Conservation (phyloP, 2,329 filamentous ascomycete genomes). For the Tolypocladium ovalisporum region DNA sequence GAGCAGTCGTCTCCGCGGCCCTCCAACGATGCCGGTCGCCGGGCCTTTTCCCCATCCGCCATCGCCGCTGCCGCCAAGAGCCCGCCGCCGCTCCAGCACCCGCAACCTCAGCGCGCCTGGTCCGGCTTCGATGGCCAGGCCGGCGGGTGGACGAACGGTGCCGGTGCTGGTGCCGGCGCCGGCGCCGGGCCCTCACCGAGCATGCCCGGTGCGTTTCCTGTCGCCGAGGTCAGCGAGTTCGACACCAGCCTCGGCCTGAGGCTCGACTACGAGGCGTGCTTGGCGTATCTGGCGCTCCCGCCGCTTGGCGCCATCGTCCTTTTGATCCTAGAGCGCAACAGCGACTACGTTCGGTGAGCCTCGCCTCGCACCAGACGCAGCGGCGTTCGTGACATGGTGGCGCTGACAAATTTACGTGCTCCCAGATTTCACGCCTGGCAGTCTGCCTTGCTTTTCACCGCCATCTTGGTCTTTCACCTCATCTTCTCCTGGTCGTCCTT, state of each 20-base stretch:
- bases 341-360: conserved; percentile 82
- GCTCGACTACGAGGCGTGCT: conserved; percentile 79
- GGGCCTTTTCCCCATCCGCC: conserved; percentile 36
- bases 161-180: conserved; percentile 7
- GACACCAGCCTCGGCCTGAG: conserved; percentile 81
- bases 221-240: conserved; percentile 62
- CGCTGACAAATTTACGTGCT: conserved; percentile 1
- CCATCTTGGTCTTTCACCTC: conserved; percentile 65
- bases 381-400: background rate
- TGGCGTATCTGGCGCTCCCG: conserved; percentile 79
- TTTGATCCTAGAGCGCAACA: conserved; percentile 82
- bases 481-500: conserved; percentile 77
- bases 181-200: conserved; percentile 1
- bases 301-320: conserved; percentile 78
- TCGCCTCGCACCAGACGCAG: background rate
- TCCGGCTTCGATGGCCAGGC: conserved; percentile 26
- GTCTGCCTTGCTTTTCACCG: conserved; percentile 70
- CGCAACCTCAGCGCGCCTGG: conserved; percentile 49
- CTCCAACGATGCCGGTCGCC: conserved; percentile 44
- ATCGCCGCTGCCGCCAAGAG: conserved; percentile 27
- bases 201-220: conserved; percentile 26
- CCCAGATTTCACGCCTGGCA: conserved; percentile 93
- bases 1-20: conserved; percentile 39
- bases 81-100: conserved; percentile 31
- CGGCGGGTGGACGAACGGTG: conserved; percentile 9